Percentiles rank a stretch among this genome's conserved stretches.
These are phyloP conservation scores for Rutidosis leptorrhynchoides DNA, from an alignment of 129 eudicot genomes.

Conservation along the genomic window DNA sequence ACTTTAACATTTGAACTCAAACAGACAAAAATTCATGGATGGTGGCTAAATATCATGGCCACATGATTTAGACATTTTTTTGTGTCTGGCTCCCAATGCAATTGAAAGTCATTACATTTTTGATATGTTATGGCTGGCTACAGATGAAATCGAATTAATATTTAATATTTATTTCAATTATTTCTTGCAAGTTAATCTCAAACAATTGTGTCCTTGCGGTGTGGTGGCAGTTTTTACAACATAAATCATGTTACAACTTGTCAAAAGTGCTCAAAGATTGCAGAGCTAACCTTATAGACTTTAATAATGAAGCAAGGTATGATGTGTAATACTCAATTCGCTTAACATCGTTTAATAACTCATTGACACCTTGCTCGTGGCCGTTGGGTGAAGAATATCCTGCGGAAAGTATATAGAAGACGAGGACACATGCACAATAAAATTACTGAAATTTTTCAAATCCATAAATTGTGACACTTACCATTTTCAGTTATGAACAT, in stretches of 20 bases:
- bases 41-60: no score
- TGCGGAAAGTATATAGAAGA: constrained; percentile 20
- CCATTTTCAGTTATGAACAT: constrained; percentile 75
- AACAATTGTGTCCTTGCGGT: no score
- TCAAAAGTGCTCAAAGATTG: neutral
- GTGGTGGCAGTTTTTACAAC: no score
- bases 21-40: neutral
- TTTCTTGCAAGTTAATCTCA: no score
- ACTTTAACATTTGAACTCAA: constrained; percentile 5
- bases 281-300: constrained; percentile 54
- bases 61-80: no score
- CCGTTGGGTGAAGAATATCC: constrained; percentile 44
- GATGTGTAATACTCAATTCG: constrained; percentile 49
- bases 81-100: no score
- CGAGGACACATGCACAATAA: neutral
- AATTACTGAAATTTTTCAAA: neutral
- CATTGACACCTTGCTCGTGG: constrained; percentile 22
- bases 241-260: no score
- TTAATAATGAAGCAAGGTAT: constrained; percentile 55
- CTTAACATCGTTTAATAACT: constrained; percentile 42
- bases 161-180: no score
- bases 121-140: no score
- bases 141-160: no score
- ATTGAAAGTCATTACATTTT: no score
- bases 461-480: constrained; percentile 18